Evolutionary conservation across 2,329 filamentous ascomycete genomes (phyloP), one percentile per base, ranked within the genome.

Genomic region (Coniochaeta ligniaria): DNA sequence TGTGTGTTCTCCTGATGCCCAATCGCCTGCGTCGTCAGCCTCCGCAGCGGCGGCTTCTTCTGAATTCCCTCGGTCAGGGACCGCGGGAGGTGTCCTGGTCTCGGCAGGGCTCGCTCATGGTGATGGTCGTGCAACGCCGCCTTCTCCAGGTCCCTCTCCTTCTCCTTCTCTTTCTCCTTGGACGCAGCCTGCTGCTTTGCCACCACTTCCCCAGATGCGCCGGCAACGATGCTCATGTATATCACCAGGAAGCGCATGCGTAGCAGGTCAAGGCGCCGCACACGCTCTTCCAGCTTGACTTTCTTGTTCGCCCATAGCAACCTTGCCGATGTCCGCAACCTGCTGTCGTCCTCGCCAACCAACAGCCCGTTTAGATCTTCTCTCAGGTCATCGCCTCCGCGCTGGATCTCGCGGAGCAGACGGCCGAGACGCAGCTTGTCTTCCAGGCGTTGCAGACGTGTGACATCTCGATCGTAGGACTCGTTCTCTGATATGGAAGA

Each of bases 211-310:
- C 72, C 60, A 64, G 71, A 59, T 61, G 70, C 60, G 12, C 74
- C 71, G 14, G 80, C 75, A 59, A 87, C 77, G 62, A 86, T 79
- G 64, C 84, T 82, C 82, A 88, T 83, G 70, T 86, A 86, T 41
- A 86, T 78, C 38, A 87, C 83, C 35, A 88, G 73, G 68, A 88
- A 87, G 63, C 85, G 80, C 83, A 86, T 86, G 69, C 85, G 79
- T 68, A 88, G 70, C 66, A 87, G 72, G 66, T 88, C 85, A 45
- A 88, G 74, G 55, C 84, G 76, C 60, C 82, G 78, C 59, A 87
- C 75, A 58, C 82, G 79, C 64, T 85, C 83, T 69, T 86, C 82
- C 57, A 88, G 73, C 58, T 77, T 75, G 58, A 71, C 72, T 65
- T 82, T 79, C 68, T 81, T 81, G 61, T 75, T 75, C 4, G 81